Base-by-base conservation (phyloP, 2,329 filamentous ascomycete genomes). In the Graphiopsis chlorocephala region DNA sequence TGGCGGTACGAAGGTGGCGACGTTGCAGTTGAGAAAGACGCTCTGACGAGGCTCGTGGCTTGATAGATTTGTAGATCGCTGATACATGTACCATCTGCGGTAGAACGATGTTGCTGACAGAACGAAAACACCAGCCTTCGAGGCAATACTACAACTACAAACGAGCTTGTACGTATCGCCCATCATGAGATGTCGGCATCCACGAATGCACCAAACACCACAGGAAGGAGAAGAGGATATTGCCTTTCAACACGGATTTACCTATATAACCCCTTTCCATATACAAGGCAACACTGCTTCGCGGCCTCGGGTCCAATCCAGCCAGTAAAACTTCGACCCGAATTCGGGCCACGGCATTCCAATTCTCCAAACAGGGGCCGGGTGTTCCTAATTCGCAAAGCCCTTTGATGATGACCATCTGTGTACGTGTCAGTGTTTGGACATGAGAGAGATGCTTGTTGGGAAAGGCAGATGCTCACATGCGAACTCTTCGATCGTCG, bases 401-500 rank as follows among this genome's bases (percentile, higher is more conserved):
- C 50, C 50, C 15, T 53, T 53, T n/a, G 50, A 31, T 29, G 50
- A 53, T 31, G 50, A 20, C 50, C 50, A 53, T 29, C 50, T 53
- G 17, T 31, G 7, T 20, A 17, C 17, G 8, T 20, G n/a, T 53
- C n/a, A 53, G 50, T 20, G 17, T 5, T n/a, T 31, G 28, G 6
- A 31, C 48, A 28, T n/a, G 17, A 28, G 5, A 12, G 3, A 48
- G 4, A 6, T 29, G 12, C 17, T 7, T 5, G n/a, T 14, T 20
- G 12, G 29, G 17, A 38, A 7, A 5, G 11, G 29, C 1, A 28
- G 10, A 42, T 35, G 59, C 90, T 82, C 82, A 97, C 90, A 99
- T 93, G 79, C 90, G 89, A 68, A 98, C 89, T 74, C 85, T 88
- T 62, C 85, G 84, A 73, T 98, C 95, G 76, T 99, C 95, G 20